Evolutionary conservation across 2,329 filamentous ascomycete species (phyloP).

Genomic region (Ambrosiella cleistominuta): DNA sequence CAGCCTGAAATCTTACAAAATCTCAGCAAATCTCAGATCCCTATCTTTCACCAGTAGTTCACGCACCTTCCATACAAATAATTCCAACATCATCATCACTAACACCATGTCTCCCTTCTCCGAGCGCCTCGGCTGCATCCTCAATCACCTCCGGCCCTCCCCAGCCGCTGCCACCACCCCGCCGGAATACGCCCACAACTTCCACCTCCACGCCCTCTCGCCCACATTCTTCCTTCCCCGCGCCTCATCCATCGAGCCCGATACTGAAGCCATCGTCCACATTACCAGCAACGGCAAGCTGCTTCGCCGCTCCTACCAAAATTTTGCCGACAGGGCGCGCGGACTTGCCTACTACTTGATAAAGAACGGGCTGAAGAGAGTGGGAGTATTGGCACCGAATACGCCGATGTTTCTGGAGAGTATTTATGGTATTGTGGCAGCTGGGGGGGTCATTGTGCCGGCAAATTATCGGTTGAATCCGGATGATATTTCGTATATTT

Average conservation of each 20-base stretch:
- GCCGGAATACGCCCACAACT: slow-evolving; percentile 23
- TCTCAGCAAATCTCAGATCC: neutral
- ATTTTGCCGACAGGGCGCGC: slow-evolving; percentile 69
- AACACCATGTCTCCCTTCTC: slow-evolving; percentile 5
- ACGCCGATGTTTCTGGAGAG: slow-evolving; percentile 87
- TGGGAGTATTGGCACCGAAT: slow-evolving; percentile 79
- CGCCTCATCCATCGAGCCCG: slow-evolving; percentile 72
- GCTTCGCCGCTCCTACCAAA: slow-evolving; percentile 59
- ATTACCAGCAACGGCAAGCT: slow-evolving; percentile 59
- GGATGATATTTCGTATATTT: slow-evolving; percentile 81
- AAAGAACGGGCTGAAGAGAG: slow-evolving; percentile 53
- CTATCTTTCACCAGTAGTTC: neutral
- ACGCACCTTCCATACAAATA: neutral
- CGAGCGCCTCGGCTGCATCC: slow-evolving; percentile 42
- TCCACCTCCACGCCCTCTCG: slow-evolving; percentile 60
- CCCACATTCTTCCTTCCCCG: slow-evolving; percentile 77
- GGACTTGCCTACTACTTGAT: slow-evolving; percentile 77
- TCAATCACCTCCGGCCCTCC: slow-evolving; percentile 27
- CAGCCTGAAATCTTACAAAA: too few species aligned
- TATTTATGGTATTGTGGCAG: slow-evolving; percentile 73
- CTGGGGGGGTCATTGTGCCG: slow-evolving; percentile 59
- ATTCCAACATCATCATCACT: neutral
- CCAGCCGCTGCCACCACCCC: slow-evolving; percentile 18
- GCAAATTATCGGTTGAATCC: slow-evolving; percentile 50
- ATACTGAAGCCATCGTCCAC: slow-evolving; percentile 73